Percentiles rank a stretch among this genome's conserved stretches.
Conservation (phyloP, 768 basidiomycete species). For the Dendrothele bispora region DNA sequence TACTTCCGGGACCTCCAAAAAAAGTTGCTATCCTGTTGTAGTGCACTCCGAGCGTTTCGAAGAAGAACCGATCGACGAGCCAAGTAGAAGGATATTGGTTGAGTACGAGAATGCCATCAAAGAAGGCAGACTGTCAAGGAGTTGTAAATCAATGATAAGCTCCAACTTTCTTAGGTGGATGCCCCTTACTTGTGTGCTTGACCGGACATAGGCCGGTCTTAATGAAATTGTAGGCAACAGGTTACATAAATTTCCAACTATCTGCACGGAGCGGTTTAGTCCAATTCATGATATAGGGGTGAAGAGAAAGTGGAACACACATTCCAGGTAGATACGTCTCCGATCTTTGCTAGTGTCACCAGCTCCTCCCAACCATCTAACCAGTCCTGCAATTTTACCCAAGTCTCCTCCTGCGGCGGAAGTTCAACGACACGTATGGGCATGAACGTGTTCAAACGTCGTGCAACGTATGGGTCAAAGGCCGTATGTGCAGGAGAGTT, state of each 20-base stretch:
- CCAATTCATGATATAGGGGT: background rate
- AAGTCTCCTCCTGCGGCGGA: constrained; percentile 48
- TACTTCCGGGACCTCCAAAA: constrained; percentile 34
- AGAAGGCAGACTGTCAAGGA: constrained; percentile 50
- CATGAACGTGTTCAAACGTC: constrained; percentile 65
- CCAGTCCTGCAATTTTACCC: constrained; percentile 47
- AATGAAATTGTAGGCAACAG: constrained; percentile 40
- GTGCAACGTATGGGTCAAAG: constrained; percentile 68
- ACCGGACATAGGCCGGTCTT: constrained; percentile 59
- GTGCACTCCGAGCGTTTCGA: constrained; percentile 57
- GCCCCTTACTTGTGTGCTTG: constrained; percentile 55
- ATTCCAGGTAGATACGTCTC: constrained; percentile 59
- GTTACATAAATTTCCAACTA: constrained; percentile 50
- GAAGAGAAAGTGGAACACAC: background rate
- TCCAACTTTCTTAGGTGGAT: constrained; percentile 1
- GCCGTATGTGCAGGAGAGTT: constrained; percentile 51
- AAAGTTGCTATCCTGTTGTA: constrained; percentile 46
- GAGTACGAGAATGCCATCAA: constrained; percentile 55
- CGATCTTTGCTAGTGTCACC: constrained; percentile 40
- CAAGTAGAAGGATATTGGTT: constrained; percentile 50
- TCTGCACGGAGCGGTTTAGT: constrained; percentile 26
- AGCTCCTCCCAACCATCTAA: constrained; percentile 60
- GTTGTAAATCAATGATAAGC: constrained; percentile 5
- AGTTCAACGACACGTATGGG: constrained; percentile 63
- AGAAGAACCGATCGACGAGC: constrained; percentile 64